Conservation (phyloP, 768 basidiomycete species). For the Clathrus columnatus region DNA sequence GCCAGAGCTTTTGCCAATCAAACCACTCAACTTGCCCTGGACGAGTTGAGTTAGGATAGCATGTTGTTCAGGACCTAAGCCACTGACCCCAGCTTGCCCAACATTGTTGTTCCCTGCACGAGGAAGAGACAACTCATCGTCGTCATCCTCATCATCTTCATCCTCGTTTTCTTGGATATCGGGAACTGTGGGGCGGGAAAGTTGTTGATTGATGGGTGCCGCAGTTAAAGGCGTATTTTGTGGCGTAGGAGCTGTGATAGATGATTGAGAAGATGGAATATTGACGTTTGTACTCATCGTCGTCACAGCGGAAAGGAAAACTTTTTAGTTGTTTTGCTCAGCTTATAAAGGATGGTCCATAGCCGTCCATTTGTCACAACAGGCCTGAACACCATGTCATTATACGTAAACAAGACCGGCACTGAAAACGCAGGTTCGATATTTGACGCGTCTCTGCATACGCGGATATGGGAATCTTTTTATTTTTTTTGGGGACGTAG, state of each 20-base stretch:
- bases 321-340: background rate
- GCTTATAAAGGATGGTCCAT: background rate
- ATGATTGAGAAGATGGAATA: slow-evolving; percentile 24
- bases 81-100: slow-evolving; percentile 28
- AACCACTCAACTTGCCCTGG: slow-evolving; percentile 74
- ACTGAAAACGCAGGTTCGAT: no score
- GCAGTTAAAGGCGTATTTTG: slow-evolving; percentile 85
- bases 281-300: slow-evolving; percentile 10
- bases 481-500: no score
- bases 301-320: background rate
- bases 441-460: no score
- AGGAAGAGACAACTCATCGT: slow-evolving; percentile 14
- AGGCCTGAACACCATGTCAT: no score
- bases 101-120: slow-evolving; percentile 25
- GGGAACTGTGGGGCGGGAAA: slow-evolving; percentile 83
- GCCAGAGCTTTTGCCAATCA: slow-evolving; percentile 87
- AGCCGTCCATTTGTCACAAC: background rate
- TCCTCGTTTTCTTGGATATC: slow-evolving; percentile 81
- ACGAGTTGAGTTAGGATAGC: slow-evolving; percentile 75
- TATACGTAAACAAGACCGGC: no score
- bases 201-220: slow-evolving; percentile 68
- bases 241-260: slow-evolving; percentile 82
- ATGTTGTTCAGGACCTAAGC: slow-evolving; percentile 27
- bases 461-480: no score
- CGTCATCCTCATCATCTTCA: slow-evolving; percentile 53